Evolutionary conservation across 371 early-diverging fungal species (phyloP).

Genomic region (Actinomortierella wolfii): DNA sequence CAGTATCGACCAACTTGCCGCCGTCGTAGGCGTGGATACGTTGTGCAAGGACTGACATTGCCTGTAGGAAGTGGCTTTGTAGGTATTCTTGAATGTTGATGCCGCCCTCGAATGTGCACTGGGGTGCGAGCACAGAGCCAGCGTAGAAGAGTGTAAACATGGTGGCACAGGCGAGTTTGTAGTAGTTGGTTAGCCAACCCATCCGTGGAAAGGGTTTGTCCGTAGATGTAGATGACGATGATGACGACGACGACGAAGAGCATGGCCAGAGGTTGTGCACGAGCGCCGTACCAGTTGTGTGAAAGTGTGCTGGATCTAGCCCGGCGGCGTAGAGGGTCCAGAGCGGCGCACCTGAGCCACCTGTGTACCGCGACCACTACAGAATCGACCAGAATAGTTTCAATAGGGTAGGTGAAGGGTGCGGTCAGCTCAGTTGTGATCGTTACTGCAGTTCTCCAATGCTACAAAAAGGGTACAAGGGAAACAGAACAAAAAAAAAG

Average conservation of each 20-base stretch:
- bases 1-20: constrained; percentile 49
- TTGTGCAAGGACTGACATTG: constrained; percentile 50
- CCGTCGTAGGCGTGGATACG: constrained; percentile 45
- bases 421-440: neutral
- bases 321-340: constrained; percentile 84
- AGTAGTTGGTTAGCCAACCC: constrained; percentile 90
- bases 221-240: constrained; percentile 5
- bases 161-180: constrained; percentile 79
- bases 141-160: constrained; percentile 85
- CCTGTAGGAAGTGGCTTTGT: constrained; percentile 64
- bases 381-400: neutral
- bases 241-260: constrained; percentile 18
- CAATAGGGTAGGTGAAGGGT: neutral
- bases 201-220: constrained; percentile 61
- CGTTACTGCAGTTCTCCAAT: neutral
- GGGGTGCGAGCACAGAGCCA: constrained; percentile 72
- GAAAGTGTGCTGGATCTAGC: constrained; percentile 66
- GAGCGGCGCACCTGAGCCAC: constrained; percentile 88
- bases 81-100: constrained; percentile 68
- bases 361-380: constrained; percentile 80
- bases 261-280: constrained; percentile 66
- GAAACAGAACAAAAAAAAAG: neutral
- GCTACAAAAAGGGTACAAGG: neutral
- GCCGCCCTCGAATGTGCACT: constrained; percentile 50
- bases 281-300: constrained; percentile 71